These are phyloP conservation scores for Phialophora verrucosa DNA, from an alignment of 2,329 filamentous ascomycete species.

Conservation along the genomic window DNA sequence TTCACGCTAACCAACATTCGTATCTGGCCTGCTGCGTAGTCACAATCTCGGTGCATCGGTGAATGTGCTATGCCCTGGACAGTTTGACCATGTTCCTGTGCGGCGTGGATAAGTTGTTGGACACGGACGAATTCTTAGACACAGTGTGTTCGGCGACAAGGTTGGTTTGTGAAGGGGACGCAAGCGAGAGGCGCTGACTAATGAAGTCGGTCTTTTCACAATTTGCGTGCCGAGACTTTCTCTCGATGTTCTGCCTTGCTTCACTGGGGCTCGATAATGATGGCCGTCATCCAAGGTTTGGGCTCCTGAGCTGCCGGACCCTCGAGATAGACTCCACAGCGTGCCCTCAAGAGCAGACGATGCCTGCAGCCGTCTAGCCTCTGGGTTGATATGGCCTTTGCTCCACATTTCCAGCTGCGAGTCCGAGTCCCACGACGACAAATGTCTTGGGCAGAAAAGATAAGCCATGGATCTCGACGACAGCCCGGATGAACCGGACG, in stretches of 20 bases:
- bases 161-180: neutral
- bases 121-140: neutral
- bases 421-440: neutral
- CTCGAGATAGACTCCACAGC: neutral
- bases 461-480: constrained; percentile 24
- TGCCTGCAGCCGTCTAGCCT: neutral
- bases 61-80: neutral
- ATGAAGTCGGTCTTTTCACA: neutral
- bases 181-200: neutral
- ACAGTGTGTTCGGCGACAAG: neutral
- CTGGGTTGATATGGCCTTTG: constrained; percentile 5
- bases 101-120: neutral
- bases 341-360: neutral
- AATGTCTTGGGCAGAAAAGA: constrained; percentile 22
- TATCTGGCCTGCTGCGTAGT: neutral
- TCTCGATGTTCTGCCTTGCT: neutral
- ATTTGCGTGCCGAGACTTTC: neutral
- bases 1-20: neutral
- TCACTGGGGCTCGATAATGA: neutral
- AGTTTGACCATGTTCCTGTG: neutral
- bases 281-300: too few species aligned
- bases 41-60: neutral
- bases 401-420: neutral
- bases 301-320: too few species aligned
- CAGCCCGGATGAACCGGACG: constrained; percentile 21